Evolutionary conservation across 108 stramenopile genomes (phyloP).

Genomic region (Cylindrotheca fusiformis): DNA sequence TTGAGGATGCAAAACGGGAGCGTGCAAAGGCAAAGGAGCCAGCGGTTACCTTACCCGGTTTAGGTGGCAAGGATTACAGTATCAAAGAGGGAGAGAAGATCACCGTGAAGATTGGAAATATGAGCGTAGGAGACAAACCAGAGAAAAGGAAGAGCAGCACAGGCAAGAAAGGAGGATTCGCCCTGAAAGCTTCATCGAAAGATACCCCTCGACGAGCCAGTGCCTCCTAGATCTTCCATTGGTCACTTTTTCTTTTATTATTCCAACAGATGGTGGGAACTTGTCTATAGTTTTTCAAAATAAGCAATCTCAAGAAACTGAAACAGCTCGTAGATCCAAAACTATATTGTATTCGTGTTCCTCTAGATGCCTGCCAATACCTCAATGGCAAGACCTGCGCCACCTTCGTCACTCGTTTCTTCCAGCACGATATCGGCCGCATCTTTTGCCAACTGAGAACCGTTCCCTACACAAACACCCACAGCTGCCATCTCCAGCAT

Average conservation of each 20-base stretch:
- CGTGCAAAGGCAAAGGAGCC: slow-evolving; percentile 62
- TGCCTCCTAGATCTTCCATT: too few species aligned
- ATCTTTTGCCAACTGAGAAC: slow-evolving; percentile 57
- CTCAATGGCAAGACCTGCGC: slow-evolving; percentile 88
- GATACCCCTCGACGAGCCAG: slow-evolving; percentile 60
- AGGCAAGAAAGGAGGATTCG: slow-evolving; percentile 33
- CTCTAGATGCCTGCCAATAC: slow-evolving; percentile 17
- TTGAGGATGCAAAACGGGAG: slow-evolving; percentile 88
- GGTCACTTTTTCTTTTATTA: too few species aligned
- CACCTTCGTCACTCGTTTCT: slow-evolving; percentile 84
- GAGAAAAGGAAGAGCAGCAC: slow-evolving; percentile 18
- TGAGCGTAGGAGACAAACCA: slow-evolving; percentile 22
- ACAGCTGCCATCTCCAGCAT: slow-evolving; percentile 79
- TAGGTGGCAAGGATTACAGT: slow-evolving; percentile 82
- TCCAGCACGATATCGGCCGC: slow-evolving; percentile 80
- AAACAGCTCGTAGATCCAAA: too few species aligned
- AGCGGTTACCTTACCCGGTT: slow-evolving; percentile 8
- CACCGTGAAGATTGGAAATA: slow-evolving; percentile 31
- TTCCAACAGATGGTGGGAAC: too few species aligned
- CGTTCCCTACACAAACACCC: slow-evolving; percentile 89
- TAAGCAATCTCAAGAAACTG: too few species aligned
- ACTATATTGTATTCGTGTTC: too few species aligned
- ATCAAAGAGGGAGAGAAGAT: slow-evolving; percentile 84
- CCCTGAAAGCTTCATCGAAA: slow-evolving; percentile 68
- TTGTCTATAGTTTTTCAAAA: too few species aligned